phyloP scores from a whole-genome alignment of 805 yeast genomes.

The Scheffersomyces coipomensis region DNA sequence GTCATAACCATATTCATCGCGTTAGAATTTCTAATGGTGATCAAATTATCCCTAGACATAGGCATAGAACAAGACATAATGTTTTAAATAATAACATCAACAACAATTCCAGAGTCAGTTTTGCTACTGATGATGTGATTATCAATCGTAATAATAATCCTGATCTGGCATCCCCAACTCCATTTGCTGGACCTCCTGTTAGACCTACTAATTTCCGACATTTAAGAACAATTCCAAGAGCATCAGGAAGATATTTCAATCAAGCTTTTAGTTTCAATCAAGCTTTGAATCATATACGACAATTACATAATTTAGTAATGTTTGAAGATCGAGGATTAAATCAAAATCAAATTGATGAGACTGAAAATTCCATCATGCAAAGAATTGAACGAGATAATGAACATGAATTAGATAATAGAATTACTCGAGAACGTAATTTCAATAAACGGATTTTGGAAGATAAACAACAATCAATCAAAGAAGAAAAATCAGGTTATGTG shows the following conservation, averaged over 20 bases:
- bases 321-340: too few species aligned
- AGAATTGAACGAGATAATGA: constrained; percentile 42
- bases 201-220: neutral
- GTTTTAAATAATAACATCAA: neutral
- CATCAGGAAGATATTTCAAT: neutral
- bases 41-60: neutral
- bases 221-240: neutral
- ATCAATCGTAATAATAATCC: too few species aligned
- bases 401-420: constrained; percentile 27
- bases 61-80: neutral
- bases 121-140: neutral
- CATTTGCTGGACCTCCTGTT: neutral
- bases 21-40: neutral
- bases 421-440: constrained; percentile 27
- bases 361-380: constrained; percentile 33
- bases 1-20: neutral
- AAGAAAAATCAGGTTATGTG: constrained; percentile 26
- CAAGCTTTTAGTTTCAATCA: neutral
- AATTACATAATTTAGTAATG: neutral
- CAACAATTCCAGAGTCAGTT: neutral
- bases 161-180: too few species aligned
- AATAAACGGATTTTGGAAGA: constrained; percentile 28
- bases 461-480: constrained; percentile 23
- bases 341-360: constrained; percentile 6
- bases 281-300: neutral